Evolutionary conservation across 2,329 filamentous ascomycete species (phyloP).

Genomic region (Ceratocystis lukuohia): DNA sequence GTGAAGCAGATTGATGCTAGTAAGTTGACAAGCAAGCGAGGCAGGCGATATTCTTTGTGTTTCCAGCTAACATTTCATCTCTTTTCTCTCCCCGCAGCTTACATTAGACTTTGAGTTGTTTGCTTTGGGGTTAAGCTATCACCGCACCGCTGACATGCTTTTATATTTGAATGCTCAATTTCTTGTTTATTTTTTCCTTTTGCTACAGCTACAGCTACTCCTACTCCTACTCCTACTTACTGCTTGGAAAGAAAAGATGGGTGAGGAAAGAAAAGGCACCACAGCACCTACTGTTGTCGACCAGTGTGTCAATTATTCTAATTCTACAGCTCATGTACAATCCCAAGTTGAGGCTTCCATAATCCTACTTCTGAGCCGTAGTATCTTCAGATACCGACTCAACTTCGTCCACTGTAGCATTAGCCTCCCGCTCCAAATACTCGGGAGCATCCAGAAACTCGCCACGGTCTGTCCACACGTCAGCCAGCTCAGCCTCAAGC

Average conservation of each 20-base stretch:
- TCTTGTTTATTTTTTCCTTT: neutral
- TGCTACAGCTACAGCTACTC: too few relatives aligned
- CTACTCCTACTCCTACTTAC: too few relatives aligned
- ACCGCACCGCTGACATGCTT: neutral
- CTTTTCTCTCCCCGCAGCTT: neutral
- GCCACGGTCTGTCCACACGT: constrained; percentile 45
- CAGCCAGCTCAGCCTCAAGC: constrained; percentile 68
- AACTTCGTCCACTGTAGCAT: constrained; percentile 1
- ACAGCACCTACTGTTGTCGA: too few relatives aligned
- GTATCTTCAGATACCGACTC: neutral
- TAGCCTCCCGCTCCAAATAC: constrained; percentile 27
- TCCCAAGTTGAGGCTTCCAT: neutral
- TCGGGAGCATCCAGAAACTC: constrained; percentile 37
- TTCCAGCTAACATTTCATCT: neutral
- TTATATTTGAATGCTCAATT: neutral
- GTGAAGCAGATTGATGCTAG: constrained; percentile 92
- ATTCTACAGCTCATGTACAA: neutral
- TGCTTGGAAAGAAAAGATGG: too few relatives aligned
- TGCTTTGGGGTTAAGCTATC: neutral
- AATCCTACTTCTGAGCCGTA: neutral
- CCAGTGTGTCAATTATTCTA: neutral
- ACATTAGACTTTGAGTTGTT: neutral
- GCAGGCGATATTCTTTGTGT: neutral
- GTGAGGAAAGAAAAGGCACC: too few relatives aligned
- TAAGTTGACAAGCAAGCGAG: constrained; percentile 39